Conservation (phyloP, 352 stramenopile genomes). For the Globisporangium camurandrum region DNA sequence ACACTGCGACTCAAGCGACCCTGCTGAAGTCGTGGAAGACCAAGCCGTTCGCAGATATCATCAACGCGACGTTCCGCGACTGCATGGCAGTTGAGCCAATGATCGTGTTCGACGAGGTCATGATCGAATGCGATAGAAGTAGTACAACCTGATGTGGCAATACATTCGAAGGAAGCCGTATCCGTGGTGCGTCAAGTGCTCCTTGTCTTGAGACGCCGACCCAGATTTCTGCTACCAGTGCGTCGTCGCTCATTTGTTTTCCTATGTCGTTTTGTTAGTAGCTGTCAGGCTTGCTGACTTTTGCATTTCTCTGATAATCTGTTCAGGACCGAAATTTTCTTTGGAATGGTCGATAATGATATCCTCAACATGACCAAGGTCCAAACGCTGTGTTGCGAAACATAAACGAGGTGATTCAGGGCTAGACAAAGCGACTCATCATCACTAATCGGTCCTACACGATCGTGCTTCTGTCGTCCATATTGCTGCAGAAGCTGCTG, state of each 20-base stretch:
- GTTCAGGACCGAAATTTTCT: no score
- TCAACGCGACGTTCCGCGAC: not conserved
- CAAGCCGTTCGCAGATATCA: not conserved
- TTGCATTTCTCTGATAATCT: no score
- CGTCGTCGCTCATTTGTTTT: not conserved
- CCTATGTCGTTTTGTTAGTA: not conserved
- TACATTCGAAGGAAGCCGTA: not conserved
- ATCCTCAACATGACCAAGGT: no score
- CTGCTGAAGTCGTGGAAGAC: not conserved
- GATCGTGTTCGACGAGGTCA: slow-evolving; percentile 1
- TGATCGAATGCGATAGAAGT: not conserved
- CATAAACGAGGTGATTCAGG: no score
- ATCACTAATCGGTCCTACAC: no score
- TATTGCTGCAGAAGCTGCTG: no score
- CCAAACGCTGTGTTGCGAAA: no score
- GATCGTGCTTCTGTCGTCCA: no score
- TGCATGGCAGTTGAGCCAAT: not conserved
- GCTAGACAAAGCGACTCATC: no score
- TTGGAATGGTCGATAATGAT: no score
- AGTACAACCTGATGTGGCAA: not conserved
- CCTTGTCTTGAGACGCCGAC: not conserved
- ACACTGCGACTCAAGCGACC: not conserved
- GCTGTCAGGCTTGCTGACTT: not conserved
- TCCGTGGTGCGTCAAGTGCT: not conserved
- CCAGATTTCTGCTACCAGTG: not conserved